A percentile compares a stretch with the other conserved stretches of the same genome.
These are phyloP conservation scores for Ceratobasidium sp. DNA, from an alignment of 1,284 basidiomycete genomes.

Conservation along the genomic window DNA sequence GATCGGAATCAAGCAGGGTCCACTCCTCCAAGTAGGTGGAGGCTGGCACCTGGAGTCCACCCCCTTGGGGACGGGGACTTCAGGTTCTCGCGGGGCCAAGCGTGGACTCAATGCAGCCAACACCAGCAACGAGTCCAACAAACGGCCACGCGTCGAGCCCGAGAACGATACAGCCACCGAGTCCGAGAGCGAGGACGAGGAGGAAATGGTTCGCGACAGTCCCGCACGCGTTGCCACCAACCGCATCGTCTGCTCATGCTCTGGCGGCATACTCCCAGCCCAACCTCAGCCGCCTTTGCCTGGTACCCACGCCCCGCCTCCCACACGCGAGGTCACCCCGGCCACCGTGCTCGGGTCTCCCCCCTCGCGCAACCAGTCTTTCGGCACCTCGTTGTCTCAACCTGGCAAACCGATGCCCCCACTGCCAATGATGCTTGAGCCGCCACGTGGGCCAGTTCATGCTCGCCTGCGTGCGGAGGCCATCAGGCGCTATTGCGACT, in stretches of 20 bases:
- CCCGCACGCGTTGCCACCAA: not conserved
- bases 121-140: not conserved
- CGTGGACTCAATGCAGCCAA: not conserved
- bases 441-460: not conserved
- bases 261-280: not conserved
- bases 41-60: slow-evolving; percentile 7
- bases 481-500: not conserved
- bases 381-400: not conserved
- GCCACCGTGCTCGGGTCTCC: not conserved
- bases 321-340: not conserved
- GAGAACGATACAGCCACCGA: not conserved
- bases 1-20: not conserved
- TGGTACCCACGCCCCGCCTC: not conserved
- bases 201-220: not conserved
- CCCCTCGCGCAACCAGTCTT: not conserved
- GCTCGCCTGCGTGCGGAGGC: not conserved
- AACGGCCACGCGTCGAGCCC: not conserved
- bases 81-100: not conserved
- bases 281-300: not conserved
- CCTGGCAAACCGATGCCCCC: not conserved
- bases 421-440: not conserved
- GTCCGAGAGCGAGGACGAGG: not conserved
- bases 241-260: too few species aligned
- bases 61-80: not conserved
- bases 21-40: slow-evolving; percentile 25